phyloP scores from a whole-genome alignment of 768 basidiomycete genomes.

The Collybia sp. region DNA sequence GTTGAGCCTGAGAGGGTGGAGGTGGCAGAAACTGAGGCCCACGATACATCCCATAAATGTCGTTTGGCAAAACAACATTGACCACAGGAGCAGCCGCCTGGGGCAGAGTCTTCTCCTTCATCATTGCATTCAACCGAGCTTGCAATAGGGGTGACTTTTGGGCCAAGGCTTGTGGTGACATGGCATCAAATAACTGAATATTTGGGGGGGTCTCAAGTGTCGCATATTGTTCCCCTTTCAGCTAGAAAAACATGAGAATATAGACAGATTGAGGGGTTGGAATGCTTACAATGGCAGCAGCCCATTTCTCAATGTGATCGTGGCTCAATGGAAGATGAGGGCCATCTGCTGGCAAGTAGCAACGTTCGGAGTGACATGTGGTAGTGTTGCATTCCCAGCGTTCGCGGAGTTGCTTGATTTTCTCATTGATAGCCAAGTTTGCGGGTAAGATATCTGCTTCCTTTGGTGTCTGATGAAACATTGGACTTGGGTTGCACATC shows the following conservation, averaged over 20 bases:
- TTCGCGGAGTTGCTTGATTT: conserved; percentile 6
- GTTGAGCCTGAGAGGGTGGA: neutral
- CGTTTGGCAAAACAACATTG: neutral
- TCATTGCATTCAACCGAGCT: conserved; percentile 8
- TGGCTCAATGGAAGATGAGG: conserved; percentile 11
- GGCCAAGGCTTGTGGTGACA: conserved; percentile 2
- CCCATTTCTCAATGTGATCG: conserved; percentile 12
- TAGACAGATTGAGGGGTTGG: too few species aligned
- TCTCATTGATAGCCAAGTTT: conserved; percentile 8
- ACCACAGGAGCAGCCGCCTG: conserved; percentile 1
- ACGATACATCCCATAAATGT: neutral
- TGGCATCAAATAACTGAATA: conserved; percentile 9
- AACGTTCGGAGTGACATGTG: conserved; percentile 8
- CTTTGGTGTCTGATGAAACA: conserved; percentile 1
- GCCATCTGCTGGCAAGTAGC: conserved; percentile 5
- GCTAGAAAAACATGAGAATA: too few species aligned
- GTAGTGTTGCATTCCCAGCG: conserved; percentile 10
- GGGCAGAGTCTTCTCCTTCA: conserved; percentile 5
- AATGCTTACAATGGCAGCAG: conserved; percentile 7
- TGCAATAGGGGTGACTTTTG: conserved; percentile 13
- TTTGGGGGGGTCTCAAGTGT: conserved; percentile 10
- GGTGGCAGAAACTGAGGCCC: conserved; percentile 1
- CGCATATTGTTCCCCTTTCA: conserved; percentile 1
- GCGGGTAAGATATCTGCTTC: conserved; percentile 10
- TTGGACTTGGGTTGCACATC: too few species aligned